These are phyloP conservation scores for Sporobolomyces pararoseus DNA, from an alignment of 768 basidiomycete species.

Conservation along the genomic window DNA sequence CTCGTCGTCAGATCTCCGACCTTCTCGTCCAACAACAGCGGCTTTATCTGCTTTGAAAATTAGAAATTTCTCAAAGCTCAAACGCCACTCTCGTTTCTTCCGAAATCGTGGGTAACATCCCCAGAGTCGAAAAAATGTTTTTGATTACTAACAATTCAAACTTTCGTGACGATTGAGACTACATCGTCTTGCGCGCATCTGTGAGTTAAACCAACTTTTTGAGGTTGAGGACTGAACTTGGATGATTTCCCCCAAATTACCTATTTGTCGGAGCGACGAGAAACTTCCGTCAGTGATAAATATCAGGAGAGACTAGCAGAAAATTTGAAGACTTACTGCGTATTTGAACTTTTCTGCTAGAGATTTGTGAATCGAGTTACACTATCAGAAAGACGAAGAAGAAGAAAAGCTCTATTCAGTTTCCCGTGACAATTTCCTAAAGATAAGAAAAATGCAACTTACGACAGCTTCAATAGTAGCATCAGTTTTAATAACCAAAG, in stretches of 20 bases:
- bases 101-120: no score
- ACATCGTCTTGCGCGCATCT: conserved; percentile 40
- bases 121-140: not conserved
- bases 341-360: conserved; percentile 88
- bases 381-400: conserved; percentile 2
- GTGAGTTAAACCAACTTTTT: conserved; percentile 45
- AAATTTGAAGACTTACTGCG: conserved; percentile 55
- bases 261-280: not conserved
- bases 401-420: not conserved
- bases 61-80: no score
- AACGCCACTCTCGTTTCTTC: no score
- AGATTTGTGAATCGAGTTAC: conserved; percentile 54
- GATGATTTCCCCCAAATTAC: conserved; percentile 61
- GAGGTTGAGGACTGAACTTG: conserved; percentile 46
- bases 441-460: not conserved
- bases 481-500: conserved; percentile 76
- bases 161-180: conserved; percentile 34
- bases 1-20: no score
- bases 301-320: not conserved
- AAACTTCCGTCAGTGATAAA: not conserved
- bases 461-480: conserved; percentile 71
- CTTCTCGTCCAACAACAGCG: no score
- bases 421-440: not conserved
- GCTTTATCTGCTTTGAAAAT: no score
- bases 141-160: not conserved